Evolutionary conservation across 2,329 filamentous ascomycete genomes (phyloP), one percentile per base, ranked within the genome.

Genomic region (Fusarium sp.): DNA sequence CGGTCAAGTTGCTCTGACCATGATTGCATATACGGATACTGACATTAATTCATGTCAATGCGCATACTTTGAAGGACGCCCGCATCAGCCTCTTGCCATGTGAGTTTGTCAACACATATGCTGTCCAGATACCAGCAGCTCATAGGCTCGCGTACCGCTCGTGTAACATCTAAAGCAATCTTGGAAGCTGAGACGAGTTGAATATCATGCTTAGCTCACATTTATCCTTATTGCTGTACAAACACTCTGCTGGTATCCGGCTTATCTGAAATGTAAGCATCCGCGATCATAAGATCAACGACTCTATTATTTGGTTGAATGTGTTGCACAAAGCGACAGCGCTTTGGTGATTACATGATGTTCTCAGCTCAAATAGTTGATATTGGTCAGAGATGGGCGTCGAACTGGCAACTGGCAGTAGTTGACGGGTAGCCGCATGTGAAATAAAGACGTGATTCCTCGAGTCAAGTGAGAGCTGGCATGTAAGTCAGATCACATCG

Each of bases 251-350:
- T 18, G 31, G 20, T 7, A 34, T 31, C 7, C 13, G 14, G 10
- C 20, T 44, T 36, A 51, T 49, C 49, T 22, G 28, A 31, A 5
- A 28, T 69, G 66, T 52, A 67, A 45, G 31, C 36, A 49, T 15
- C 66, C 66, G 52, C 4, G 26, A 36, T 40, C 52, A 70, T 52
- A 63, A 33, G 49, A 59, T 55, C 18, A 24, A 55, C 46, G 36
- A 44, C 42, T 66, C 33, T 33, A 24, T 60, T 14, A 11, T 15
- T 42, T 50, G 31, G 44, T 67, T 40, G 11, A 31, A 63, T 40
- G 17, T n/a, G n/a, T 33, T 33, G 24, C 15, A 34, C 13, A 43
- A 22, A 31, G 18, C 34, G 13, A 31, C 7, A 45, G 11, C 11
- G 15, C 15, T 20, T 20, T 20, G 39, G 2, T 13, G 22, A 20